phyloP scores from a whole-genome alignment of 2,329 filamentous ascomycete species.

The Coniochaeta sp. region DNA sequence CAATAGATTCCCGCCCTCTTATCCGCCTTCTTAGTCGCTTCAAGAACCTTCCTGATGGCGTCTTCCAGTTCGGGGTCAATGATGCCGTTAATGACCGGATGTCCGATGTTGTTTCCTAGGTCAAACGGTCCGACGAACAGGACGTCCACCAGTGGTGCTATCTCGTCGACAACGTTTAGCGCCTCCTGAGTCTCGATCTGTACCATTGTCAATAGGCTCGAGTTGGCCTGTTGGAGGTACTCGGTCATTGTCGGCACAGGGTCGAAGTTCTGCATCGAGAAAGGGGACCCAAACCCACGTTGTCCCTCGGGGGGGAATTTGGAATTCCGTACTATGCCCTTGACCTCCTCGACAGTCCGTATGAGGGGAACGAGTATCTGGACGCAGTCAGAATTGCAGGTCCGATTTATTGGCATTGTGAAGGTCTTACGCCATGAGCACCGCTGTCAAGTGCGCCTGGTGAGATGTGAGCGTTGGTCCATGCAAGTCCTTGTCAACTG shows the following conservation, averaged over 20 bases:
- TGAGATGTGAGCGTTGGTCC: conserved; percentile 12
- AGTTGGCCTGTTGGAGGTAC: conserved; percentile 50
- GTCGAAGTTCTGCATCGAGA: conserved; percentile 41
- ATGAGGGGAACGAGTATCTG: conserved; percentile 46
- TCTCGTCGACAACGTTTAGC: conserved; percentile 51
- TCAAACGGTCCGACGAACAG: conserved; percentile 62
- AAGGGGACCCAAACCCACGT: conserved; percentile 49
- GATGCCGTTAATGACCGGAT: conserved; percentile 53
- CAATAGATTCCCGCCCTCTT: conserved; percentile 61
- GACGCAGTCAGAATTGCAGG: not conserved
- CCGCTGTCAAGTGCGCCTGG: conserved; percentile 50
- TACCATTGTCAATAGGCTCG: conserved; percentile 54
- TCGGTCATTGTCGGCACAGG: conserved; percentile 41
- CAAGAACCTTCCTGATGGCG: conserved; percentile 51
- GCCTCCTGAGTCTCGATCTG: conserved; percentile 63
- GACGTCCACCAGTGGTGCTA: conserved; percentile 56
- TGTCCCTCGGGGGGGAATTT: conserved; percentile 50
- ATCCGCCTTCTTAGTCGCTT: conserved; percentile 51
- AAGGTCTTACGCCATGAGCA: conserved; percentile 42
- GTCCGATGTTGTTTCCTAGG: conserved; percentile 55
- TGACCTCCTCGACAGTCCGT: conserved; percentile 44
- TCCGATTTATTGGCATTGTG: not conserved
- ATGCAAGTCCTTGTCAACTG: not conserved
- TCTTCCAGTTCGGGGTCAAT: conserved; percentile 51
- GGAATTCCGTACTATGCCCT: conserved; percentile 38